Percentiles rank a stretch among this genome's conserved stretches.
phyloP scores from a whole-genome alignment of 352 stramenopile species.

The Phytophthora tubulina region DNA sequence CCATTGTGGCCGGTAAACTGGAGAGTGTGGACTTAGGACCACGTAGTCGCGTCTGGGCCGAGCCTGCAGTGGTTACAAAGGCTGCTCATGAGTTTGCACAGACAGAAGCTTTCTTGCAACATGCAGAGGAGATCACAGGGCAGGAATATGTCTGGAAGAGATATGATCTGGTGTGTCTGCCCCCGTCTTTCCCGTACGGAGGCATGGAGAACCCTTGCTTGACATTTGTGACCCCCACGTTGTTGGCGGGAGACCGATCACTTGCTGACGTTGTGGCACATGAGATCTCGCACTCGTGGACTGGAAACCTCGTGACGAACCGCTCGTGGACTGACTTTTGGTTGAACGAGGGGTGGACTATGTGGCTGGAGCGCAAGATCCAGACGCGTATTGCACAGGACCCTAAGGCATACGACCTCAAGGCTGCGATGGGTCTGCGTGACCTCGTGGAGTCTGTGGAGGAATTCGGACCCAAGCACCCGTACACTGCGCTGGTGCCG shows the following conservation, averaged over 20 bases:
- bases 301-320: constrained; percentile 98
- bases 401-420: constrained; percentile 61
- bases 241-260: constrained; percentile 94
- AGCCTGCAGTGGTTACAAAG: constrained; percentile 93
- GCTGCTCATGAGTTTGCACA: constrained; percentile 96
- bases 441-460: constrained; percentile 56
- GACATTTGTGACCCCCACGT: constrained; percentile 97
- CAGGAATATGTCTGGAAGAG: constrained; percentile 95
- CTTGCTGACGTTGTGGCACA: constrained; percentile 97
- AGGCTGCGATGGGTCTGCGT: constrained; percentile 59
- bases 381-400: constrained; percentile 75
- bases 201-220: constrained; percentile 89
- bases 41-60: constrained; percentile 93
- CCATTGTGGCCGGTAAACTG: constrained; percentile 93
- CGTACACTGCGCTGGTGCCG: constrained; percentile 92
- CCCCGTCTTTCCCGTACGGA: constrained; percentile 93
- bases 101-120: constrained; percentile 94
- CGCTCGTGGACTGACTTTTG: constrained; percentile 96
- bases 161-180: constrained; percentile 98
- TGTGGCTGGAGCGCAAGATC: constrained; percentile 98
- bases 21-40: constrained; percentile 89
- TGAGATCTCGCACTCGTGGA: constrained; percentile 98
- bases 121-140: constrained; percentile 93
- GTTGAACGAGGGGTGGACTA: constrained; percentile 99
- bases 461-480: constrained; percentile 64